Percentiles rank a stretch among this genome's conserved stretches.
These are phyloP conservation scores for Pisolithus thermaeus DNA, from an alignment of 1,284 basidiomycete species.

Conservation along the genomic window DNA sequence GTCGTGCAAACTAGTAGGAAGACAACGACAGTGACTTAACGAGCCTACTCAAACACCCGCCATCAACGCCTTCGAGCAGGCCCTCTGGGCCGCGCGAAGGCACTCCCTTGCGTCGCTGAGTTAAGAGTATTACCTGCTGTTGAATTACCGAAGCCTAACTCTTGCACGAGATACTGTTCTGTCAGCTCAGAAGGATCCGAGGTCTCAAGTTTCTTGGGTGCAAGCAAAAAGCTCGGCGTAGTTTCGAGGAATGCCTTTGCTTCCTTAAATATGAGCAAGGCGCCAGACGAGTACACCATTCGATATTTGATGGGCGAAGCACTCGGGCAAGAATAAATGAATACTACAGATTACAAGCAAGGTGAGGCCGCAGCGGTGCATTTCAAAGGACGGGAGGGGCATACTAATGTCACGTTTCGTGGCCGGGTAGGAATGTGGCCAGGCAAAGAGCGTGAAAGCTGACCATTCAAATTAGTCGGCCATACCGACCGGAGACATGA, in stretches of 20 bases:
- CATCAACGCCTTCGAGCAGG: conserved; percentile 41
- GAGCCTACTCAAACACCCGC: too few relatives aligned
- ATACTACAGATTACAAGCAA: conserved; percentile 42
- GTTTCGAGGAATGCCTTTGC: conserved; percentile 48
- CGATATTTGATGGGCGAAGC: conserved; percentile 74
- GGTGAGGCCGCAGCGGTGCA: conserved; percentile 2
- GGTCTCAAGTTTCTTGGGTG: conserved; percentile 70
- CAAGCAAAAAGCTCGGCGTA: conserved; percentile 37
- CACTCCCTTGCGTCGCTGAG: conserved; percentile 27
- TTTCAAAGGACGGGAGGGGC: conserved; percentile 12
- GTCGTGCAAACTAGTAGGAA: neutral
- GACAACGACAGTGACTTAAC: neutral
- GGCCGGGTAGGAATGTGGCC: conserved; percentile 45
- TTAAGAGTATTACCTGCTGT: conserved; percentile 7
- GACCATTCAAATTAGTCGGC: conserved; percentile 10
- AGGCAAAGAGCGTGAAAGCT: conserved; percentile 73
- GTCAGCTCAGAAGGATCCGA: conserved; percentile 73
- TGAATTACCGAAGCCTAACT: conserved; percentile 39
- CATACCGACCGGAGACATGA: neutral
- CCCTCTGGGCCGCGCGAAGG: conserved; percentile 58
- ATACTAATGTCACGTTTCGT: conserved; percentile 52
- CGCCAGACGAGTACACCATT: conserved; percentile 81
- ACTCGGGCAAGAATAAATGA: conserved; percentile 85
- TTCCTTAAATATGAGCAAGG: conserved; percentile 48
- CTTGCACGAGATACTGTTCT: conserved; percentile 53